Evolutionary conservation across 2,329 filamentous ascomycete genomes (phyloP).

Genomic region (Metarhizium guizhouense): DNA sequence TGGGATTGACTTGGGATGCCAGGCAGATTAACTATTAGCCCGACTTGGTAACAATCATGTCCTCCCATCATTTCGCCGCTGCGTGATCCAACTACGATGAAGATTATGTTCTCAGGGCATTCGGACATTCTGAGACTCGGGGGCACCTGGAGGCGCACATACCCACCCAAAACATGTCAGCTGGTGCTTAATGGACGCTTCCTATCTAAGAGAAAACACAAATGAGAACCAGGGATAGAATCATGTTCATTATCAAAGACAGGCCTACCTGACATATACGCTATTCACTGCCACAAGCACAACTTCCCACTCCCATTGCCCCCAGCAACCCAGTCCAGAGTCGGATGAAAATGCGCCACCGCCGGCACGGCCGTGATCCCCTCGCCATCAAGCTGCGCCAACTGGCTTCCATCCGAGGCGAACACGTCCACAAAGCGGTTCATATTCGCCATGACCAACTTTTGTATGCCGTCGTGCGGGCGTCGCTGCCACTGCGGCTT

Average conservation of each 20-base stretch:
- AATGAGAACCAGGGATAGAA: not conserved
- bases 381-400: conserved; percentile 81
- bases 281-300: conserved; percentile 70
- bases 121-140: no score
- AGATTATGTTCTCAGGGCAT: no score
- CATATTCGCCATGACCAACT: conserved; percentile 94
- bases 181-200: no score
- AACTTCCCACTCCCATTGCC: conserved; percentile 89
- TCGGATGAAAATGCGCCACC: conserved; percentile 83
- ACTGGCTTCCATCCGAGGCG: conserved; percentile 69
- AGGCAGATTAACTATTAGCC: no score
- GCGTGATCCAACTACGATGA: no score
- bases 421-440: conserved; percentile 94
- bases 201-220: not conserved
- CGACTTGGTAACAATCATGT: no score
- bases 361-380: conserved; percentile 92
- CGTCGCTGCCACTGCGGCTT: conserved; percentile 82
- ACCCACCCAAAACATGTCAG: no score
- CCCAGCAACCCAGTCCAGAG: conserved; percentile 81
- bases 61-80: no score
- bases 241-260: not conserved
- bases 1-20: no score
- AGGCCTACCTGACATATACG: not conserved
- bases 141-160: no score
- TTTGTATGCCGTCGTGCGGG: conserved; percentile 70